A percentile compares a stretch with the other conserved stretches of the same genome.
Conservation (phyloP, 2,329 filamentous ascomycete genomes). For the Graphilbum ipis-grandicollis region DNA sequence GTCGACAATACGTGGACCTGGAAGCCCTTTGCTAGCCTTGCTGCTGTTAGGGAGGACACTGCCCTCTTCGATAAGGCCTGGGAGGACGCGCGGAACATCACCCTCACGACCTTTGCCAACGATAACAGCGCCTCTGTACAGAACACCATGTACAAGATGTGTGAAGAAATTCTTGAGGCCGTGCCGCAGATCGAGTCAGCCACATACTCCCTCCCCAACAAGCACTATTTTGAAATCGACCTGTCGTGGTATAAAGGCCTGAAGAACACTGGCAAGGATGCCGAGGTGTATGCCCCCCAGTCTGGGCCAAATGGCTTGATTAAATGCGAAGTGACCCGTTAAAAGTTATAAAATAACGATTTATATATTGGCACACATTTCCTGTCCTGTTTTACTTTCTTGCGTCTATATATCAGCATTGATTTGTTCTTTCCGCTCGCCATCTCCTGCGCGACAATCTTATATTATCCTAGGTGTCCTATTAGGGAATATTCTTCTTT, state of each 20-base stretch:
- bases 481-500: too few relatives aligned
- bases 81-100: conserved; percentile 62
- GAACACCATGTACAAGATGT: conserved; percentile 99
- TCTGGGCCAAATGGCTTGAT: conserved; percentile 89
- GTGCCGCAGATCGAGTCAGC: conserved; percentile 57
- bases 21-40: conserved; percentile 49
- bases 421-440: too few relatives aligned
- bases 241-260: conserved; percentile 91
- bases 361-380: too few relatives aligned
- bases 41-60: conserved; percentile 46
- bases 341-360: too few relatives aligned
- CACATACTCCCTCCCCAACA: conserved; percentile 81
- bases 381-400: too few relatives aligned
- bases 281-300: conserved; percentile 89
- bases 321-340: conserved; percentile 68
- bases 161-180: conserved; percentile 61
- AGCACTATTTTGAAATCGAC: conserved; percentile 97
- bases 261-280: conserved; percentile 90
- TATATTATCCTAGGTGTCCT: too few relatives aligned
- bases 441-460: too few relatives aligned
- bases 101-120: conserved; percentile 78
- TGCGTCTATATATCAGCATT: too few relatives aligned
- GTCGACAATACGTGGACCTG: conserved; percentile 80
- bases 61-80: conserved; percentile 65
- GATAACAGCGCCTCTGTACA: conserved; percentile 90